Evolutionary conservation across 208 protist genomes (phyloP).

Genomic region (Leishmania amazonensis): DNA sequence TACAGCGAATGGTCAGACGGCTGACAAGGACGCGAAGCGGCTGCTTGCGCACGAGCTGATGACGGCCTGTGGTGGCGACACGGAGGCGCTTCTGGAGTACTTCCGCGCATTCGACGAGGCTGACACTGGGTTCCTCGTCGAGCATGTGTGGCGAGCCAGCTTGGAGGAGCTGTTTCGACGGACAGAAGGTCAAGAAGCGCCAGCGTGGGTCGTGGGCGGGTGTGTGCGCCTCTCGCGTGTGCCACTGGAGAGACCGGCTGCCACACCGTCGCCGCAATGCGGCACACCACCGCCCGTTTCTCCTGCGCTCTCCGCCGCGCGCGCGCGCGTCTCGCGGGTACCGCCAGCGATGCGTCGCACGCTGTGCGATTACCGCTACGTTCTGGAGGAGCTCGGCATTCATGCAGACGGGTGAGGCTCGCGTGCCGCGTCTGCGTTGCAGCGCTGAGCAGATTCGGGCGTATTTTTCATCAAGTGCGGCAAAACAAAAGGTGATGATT

Average conservation of each 20-base stretch:
- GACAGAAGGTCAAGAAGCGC: constrained; percentile 7
- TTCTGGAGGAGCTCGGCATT: constrained; percentile 42
- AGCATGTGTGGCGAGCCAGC: constrained; percentile 36
- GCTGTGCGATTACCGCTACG: constrained; percentile 61
- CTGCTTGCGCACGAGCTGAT: constrained; percentile 36
- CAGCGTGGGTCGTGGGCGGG: constrained; percentile 51
- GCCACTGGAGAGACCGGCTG: constrained; percentile 21
- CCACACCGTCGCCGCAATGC: neutral
- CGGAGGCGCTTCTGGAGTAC: constrained; percentile 31
- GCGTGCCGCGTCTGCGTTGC: neutral
- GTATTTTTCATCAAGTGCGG: neutral
- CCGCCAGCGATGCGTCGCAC: constrained; percentile 24
- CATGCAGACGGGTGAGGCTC: neutral
- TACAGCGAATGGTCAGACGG: neutral
- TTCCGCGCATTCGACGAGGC: constrained; percentile 44
- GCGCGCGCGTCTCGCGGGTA: constrained; percentile 33
- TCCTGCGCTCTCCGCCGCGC: constrained; percentile 30
- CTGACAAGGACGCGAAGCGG: constrained; percentile 1
- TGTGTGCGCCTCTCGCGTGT: constrained; percentile 42
- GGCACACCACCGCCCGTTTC: constrained; percentile 3
- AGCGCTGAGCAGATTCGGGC: neutral
- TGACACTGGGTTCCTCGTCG: constrained; percentile 42
- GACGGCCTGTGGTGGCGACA: constrained; percentile 35
- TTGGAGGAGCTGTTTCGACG: constrained; percentile 39
- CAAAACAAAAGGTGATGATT: neutral